These are phyloP conservation scores for Taphrina wiesneri DNA, from an alignment of 1,139 yeast species.

Conservation along the genomic window DNA sequence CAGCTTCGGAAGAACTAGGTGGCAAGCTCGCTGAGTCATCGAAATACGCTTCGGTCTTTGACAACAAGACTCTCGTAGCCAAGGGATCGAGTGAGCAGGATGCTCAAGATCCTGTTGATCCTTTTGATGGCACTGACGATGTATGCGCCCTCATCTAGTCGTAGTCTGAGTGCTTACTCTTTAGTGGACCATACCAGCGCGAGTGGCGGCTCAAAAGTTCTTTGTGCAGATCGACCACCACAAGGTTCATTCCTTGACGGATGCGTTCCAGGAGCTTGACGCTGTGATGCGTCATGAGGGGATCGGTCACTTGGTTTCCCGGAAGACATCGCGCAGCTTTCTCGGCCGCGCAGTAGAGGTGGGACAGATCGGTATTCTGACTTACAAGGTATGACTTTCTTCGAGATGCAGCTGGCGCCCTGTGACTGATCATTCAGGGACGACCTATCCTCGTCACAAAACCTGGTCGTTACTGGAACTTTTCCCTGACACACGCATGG, in stretches of 20 bases:
- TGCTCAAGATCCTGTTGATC: not conserved
- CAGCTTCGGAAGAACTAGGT: not conserved
- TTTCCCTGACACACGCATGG: constrained; percentile 18
- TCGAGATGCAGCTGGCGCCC: not conserved
- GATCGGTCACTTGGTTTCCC: constrained; percentile 18
- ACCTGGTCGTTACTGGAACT: constrained; percentile 24
- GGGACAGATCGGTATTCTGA: constrained; percentile 14
- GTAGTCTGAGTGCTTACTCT: not conserved
- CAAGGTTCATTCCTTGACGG: constrained; percentile 11
- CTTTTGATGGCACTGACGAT: constrained; percentile 26
- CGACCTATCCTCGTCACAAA: constrained; percentile 21
- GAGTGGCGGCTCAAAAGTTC: constrained; percentile 24
- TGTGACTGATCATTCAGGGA: not conserved
- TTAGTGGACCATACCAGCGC: constrained; percentile 22
- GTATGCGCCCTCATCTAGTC: not conserved
- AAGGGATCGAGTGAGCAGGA: not conserved
- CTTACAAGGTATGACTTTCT: constrained; percentile 5
- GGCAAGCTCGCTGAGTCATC: constrained; percentile 13
- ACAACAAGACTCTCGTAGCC: constrained; percentile 16
- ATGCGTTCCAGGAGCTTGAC: constrained; percentile 26
- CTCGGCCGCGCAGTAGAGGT: constrained; percentile 20
- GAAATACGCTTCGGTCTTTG: constrained; percentile 5
- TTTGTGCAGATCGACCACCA: constrained; percentile 21
- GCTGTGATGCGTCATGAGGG: constrained; percentile 19
- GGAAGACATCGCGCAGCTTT: constrained; percentile 2